Percentiles rank a stretch among this genome's conserved stretches.
Conservation (phyloP, 345 rosid species). For the Carallia brachiata region DNA sequence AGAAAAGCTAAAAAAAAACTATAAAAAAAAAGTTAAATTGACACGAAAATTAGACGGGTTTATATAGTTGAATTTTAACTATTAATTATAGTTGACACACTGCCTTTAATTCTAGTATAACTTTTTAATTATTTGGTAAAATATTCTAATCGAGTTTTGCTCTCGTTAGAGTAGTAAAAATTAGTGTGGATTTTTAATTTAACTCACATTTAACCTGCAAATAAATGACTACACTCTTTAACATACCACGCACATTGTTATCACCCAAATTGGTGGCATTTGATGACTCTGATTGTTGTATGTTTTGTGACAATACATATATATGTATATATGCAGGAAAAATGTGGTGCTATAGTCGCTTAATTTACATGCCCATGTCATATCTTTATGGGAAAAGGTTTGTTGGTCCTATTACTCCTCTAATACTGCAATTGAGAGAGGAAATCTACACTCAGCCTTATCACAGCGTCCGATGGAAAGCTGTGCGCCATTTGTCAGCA, state of each 20-base stretch:
- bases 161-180: no score
- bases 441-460: constrained; percentile 13
- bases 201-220: no score
- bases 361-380: constrained; percentile 16
- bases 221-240: neutral
- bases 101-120: no score
- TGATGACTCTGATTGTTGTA: neutral
- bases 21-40: no score
- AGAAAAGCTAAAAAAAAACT: no score
- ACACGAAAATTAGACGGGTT: no score
- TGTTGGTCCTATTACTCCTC: constrained; percentile 17
- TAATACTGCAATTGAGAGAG: constrained; percentile 13
- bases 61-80: no score
- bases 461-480: constrained; percentile 1
- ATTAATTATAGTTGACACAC: no score
- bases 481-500: constrained; percentile 5
- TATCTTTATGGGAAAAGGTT: constrained; percentile 15
- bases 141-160: no score
- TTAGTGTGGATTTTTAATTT: neutral
- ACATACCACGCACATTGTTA: neutral
- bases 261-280: neutral
- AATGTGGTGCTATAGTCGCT: constrained; percentile 16
- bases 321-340: constrained; percentile 3
- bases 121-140: no score
- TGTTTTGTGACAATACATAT: neutral